Base-by-base conservation (phyloP, 441 rosid species). In the Corymbia citriodora region DNA sequence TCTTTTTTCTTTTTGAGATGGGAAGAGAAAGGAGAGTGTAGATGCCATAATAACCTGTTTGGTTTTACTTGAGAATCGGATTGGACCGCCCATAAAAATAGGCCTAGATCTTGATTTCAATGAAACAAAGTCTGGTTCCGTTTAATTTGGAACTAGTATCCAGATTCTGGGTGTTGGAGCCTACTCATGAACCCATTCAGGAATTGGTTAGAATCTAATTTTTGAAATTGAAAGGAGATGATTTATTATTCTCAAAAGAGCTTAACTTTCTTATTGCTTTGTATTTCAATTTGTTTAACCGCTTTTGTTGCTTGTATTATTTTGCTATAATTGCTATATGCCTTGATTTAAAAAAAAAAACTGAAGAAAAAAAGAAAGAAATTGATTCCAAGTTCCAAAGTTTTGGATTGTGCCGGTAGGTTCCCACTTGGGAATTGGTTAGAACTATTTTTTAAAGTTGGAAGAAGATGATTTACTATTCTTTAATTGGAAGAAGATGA, bases 41-140 rank as follows among this genome's bases (percentile, higher is more conserved):
- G 79, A 65, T 8, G 74, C 15, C 4, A 59, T 3, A 4, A 25
- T 25, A 59, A 4, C 3, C 6, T 3, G n/a, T 59, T n/a, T 27
- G 6, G 15, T 61, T 61, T n/a, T 7, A 61, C 27, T 0, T 0
- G 2, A 27, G 27, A 61, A 27, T 61, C 12, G 68, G 68, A 61
- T 0, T 1, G 16, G 3, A 61, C 29, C 5, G 8, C 31, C 68
- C 68, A 27, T 27, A 61, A 27, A 61, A 27, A 61, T 7, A 25
- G 27, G 31, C 27, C 0, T 1, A 3, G 15, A 3, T 61, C 15
- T 0, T 2, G 4, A 17, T 59, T 29, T 6, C 5, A 40, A 6
- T 40, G 45, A 40, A 40, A 40, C 45, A 40, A 25, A 27, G 31
- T 61, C 0, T 1, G 4, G 15, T 6, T 61, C 15, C 1, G 2